Conservation (phyloP, 176 grass and related monocot genomes). For the Hordeum marinum region DNA sequence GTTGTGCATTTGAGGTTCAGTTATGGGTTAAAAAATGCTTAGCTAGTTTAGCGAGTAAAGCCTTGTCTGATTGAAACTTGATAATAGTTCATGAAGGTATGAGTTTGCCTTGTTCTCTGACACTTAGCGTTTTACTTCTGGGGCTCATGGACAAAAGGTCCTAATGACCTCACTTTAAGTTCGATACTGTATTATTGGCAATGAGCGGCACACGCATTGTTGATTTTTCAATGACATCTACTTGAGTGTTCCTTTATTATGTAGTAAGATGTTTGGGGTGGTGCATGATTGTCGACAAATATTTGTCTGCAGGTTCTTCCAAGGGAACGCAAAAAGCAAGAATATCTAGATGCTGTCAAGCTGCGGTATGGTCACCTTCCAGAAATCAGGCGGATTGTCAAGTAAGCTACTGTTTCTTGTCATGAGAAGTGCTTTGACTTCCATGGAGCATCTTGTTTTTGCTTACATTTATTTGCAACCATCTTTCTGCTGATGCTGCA, state of each 20-base stretch:
- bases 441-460: background rate
- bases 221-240: background rate
- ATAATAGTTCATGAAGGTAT: background rate
- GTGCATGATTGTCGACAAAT: background rate
- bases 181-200: background rate
- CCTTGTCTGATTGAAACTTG: background rate
- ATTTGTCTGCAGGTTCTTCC: slow-evolving; percentile 73
- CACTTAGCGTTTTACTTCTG: background rate
- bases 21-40: background rate
- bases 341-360: slow-evolving; percentile 77
- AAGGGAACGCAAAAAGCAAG: slow-evolving; percentile 80
- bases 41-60: background rate
- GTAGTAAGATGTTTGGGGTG: background rate
- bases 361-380: slow-evolving; percentile 76
- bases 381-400: slow-evolving; percentile 73
- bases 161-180: background rate
- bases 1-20: background rate
- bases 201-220: background rate
- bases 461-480: background rate
- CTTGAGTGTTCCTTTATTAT: background rate
- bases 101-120: background rate
- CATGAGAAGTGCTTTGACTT: background rate
- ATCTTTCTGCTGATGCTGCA: background rate
- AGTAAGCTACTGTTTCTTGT: slow-evolving; percentile 35
- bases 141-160: background rate